Evolutionary conservation across 495 filamentous ascomycete genomes (phyloP), one percentile per base, ranked within the genome.

Genomic region (Aspergillus sclerotioniger): DNA sequence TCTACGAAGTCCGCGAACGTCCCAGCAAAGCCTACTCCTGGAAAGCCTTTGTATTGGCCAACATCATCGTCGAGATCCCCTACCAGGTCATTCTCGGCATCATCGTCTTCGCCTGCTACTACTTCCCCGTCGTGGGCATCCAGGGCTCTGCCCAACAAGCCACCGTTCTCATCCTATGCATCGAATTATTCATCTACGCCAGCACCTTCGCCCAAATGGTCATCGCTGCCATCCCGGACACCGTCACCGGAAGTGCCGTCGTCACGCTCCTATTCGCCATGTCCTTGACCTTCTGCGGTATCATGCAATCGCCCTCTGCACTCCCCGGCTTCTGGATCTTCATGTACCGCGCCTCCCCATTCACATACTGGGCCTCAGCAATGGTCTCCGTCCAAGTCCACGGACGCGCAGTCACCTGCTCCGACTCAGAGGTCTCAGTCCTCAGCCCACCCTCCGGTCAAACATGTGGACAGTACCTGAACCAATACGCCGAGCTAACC

Each of bases 281-380:
- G 70, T 77, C 72, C 44, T 76, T 82, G 53, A 77, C 82, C 19
- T 85, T 86, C 70, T 65, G 61, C 49, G 74, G 74, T 78, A 84
- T 90, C 47, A 81, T 90, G 70, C 82, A 86, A 53, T 73, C 67
- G 16, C 84, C 85, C 0, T 65, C 67, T 15, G 78, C 74, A 1
- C 70, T 88, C 17, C 86, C 86, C 5, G 71, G 79, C 19, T 90
- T 89, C 78, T 89, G 85, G 85, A 84, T 84, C 60, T 88, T 87
- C 73, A 84, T 87, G 80, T 86, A 87, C 66, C 80, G 81, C 50
- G 75, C 84, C 58, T 84, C 80, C 10, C 84, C 86, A 6, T 80
- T 87, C 49, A 84, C 80, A 1, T 87, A 88, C 60, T 68, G 59
- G 59, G 35, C 47, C 1, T 29, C 21, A 1, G 59, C 33, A 6